phyloP scores from a whole-genome alignment of 495 filamentous ascomycete genomes.

The Pseudotulostoma volvatum region DNA sequence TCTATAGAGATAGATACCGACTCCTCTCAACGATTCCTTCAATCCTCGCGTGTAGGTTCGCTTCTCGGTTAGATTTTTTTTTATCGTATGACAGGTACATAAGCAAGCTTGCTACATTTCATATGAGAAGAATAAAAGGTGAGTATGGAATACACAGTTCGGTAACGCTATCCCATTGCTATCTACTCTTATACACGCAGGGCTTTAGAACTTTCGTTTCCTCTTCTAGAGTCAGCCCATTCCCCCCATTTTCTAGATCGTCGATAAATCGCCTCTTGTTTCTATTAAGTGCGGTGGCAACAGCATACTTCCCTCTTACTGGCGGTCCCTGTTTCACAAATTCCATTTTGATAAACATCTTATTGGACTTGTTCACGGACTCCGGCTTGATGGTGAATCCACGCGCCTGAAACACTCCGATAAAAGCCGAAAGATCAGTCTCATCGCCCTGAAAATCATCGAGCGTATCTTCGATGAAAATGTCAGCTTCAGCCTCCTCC shows the following conservation, averaged over 20 bases:
- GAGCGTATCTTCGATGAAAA: constrained; percentile 33
- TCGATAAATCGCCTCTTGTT: constrained; percentile 44
- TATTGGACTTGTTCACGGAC: constrained; percentile 68
- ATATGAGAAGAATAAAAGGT: too few species aligned
- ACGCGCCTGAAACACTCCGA: constrained; percentile 58
- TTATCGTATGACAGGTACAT: too few species aligned
- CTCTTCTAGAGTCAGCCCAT: constrained; percentile 30
- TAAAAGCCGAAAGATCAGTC: constrained; percentile 77
- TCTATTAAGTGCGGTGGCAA: constrained; percentile 16
- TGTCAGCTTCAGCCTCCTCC: constrained; percentile 20
- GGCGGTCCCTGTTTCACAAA: constrained; percentile 66
- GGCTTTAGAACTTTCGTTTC: constrained; percentile 74
- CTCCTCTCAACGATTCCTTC: too few species aligned
- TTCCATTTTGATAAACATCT: constrained; percentile 95
- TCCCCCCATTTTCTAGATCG: constrained; percentile 24
- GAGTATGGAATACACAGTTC: too few species aligned
- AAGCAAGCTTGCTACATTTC: too few species aligned
- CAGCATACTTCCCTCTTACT: constrained; percentile 49
- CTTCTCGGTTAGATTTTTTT: too few species aligned
- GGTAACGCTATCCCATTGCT: too few species aligned
- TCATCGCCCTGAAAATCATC: constrained; percentile 30
- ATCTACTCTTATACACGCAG: constrained; percentile 91
- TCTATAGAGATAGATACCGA: too few species aligned
- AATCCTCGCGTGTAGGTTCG: too few species aligned
- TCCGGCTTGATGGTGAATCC: constrained; percentile 57